Percentiles rank a stretch among this genome's conserved stretches.
phyloP scores from a whole-genome alignment of 2,329 filamentous ascomycete species.

The Ascochyta clinopodiicola region DNA sequence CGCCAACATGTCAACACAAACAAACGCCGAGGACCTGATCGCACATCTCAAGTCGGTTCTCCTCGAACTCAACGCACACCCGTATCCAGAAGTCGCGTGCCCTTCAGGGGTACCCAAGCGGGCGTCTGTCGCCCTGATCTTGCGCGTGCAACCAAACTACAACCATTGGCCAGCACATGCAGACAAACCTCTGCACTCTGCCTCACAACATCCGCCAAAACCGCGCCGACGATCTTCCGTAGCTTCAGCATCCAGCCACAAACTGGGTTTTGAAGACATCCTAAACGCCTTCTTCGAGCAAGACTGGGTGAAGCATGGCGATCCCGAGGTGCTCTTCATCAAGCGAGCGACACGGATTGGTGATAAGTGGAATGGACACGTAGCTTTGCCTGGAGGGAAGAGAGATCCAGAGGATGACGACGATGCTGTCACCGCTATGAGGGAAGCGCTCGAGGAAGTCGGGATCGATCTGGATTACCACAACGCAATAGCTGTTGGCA shows the following conservation, averaged over 20 bases:
- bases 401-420: slow-evolving; percentile 69
- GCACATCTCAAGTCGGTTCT: slow-evolving; percentile 52
- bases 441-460: slow-evolving; percentile 72
- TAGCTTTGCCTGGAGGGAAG: slow-evolving; percentile 72
- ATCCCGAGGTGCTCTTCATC: slow-evolving; percentile 74
- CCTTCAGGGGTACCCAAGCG: slow-evolving; percentile 62
- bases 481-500: slow-evolving; percentile 60
- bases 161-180: slow-evolving; percentile 57
- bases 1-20: slow-evolving; percentile 11
- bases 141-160: slow-evolving; percentile 67
- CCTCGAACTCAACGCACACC: slow-evolving; percentile 51
- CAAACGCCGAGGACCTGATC: slow-evolving; percentile 33
- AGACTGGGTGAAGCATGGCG: slow-evolving; percentile 69
- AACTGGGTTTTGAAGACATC: slow-evolving; percentile 49
- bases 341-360: slow-evolving; percentile 69
- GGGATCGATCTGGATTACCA: slow-evolving; percentile 64
- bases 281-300: slow-evolving; percentile 67
- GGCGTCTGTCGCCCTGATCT: slow-evolving; percentile 70
- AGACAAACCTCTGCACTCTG: slow-evolving; percentile 25
- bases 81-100: slow-evolving; percentile 58
- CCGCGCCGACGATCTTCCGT: slow-evolving; percentile 37
- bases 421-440: slow-evolving; percentile 67
- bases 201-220: slow-evolving; percentile 22
- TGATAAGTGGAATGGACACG: slow-evolving; percentile 73
- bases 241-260: slow-evolving; percentile 29